Evolutionary conservation across 2,329 filamentous ascomycete species (phyloP).

Genomic region (Hymenoscyphus fraxineus): DNA sequence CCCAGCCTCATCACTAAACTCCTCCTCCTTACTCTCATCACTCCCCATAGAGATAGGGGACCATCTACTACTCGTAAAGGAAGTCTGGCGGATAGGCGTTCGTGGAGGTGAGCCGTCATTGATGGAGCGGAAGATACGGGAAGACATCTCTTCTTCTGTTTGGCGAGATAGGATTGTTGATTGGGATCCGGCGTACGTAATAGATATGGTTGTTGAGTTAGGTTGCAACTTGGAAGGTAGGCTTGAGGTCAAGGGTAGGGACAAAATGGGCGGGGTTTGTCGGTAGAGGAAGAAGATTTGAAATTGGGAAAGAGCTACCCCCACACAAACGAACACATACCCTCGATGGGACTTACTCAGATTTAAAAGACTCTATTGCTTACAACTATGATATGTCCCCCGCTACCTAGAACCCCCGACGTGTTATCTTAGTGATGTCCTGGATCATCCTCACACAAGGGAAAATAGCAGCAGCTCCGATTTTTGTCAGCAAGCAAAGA

Average conservation of each 20-base stretch:
- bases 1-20: no score
- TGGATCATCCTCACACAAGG: background rate
- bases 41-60: slow-evolving; percentile 12
- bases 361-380: background rate
- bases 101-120: slow-evolving; percentile 16
- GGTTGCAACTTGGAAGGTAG: no score
- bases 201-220: no score
- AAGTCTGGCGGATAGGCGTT: slow-evolving; percentile 20
- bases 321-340: background rate
- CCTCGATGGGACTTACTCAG: background rate
- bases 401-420: background rate
- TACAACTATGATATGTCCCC: background rate
- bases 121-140: slow-evolving; percentile 14
- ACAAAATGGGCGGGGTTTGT: background rate
- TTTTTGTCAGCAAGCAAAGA: background rate
- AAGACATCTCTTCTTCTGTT: slow-evolving; percentile 16
- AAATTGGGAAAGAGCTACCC: background rate
- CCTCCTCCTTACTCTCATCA: no score
- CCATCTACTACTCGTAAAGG: slow-evolving; percentile 22
- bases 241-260: no score
- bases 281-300: background rate
- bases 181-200: no score
- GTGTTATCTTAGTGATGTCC: background rate
- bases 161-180: no score
- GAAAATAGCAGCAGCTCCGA: background rate